These are phyloP conservation scores for Fonsecaea pugnacius DNA, from an alignment of 2,329 filamentous ascomycete species.

Conservation along the genomic window DNA sequence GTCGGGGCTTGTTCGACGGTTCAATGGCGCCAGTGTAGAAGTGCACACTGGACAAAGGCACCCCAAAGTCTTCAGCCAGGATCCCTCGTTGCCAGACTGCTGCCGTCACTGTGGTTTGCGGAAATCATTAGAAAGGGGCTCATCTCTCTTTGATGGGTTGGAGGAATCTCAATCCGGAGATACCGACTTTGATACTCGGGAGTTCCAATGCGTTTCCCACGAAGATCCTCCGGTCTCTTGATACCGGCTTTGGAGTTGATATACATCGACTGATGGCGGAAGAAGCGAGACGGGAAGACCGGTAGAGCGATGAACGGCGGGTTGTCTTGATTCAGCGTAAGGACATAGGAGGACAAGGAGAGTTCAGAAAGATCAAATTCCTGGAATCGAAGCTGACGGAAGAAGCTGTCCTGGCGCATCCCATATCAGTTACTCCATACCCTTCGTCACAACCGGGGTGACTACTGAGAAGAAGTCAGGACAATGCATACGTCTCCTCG, in stretches of 20 bases:
- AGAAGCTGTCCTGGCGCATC: constrained; percentile 9
- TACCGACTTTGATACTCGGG: constrained; percentile 32
- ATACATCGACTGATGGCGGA: constrained; percentile 27
- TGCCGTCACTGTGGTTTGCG: constrained; percentile 29
- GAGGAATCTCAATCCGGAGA: neutral
- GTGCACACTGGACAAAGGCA: constrained; percentile 27
- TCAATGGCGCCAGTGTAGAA: constrained; percentile 24
- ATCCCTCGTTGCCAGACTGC: constrained; percentile 35
- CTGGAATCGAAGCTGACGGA: constrained; percentile 23
- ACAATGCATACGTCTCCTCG: constrained; percentile 21
- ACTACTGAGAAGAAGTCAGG: neutral
- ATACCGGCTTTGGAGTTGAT: constrained; percentile 23
- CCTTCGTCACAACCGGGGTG: neutral
- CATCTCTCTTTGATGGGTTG: neutral
- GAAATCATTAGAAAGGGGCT: neutral
- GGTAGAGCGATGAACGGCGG: constrained; percentile 37
- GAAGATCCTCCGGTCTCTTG: constrained; percentile 29
- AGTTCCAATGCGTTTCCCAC: constrained; percentile 30
- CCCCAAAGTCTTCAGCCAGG: constrained; percentile 33
- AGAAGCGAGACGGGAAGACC: constrained; percentile 37
- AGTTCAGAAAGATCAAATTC: constrained; percentile 40
- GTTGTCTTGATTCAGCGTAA: constrained; percentile 24
- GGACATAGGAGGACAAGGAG: constrained; percentile 37
- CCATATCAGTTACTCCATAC: neutral
- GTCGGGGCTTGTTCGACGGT: constrained; percentile 15